These are phyloP conservation scores for Alternaria sp. DNA, from an alignment of 2,329 filamentous ascomycete species.

Conservation along the genomic window DNA sequence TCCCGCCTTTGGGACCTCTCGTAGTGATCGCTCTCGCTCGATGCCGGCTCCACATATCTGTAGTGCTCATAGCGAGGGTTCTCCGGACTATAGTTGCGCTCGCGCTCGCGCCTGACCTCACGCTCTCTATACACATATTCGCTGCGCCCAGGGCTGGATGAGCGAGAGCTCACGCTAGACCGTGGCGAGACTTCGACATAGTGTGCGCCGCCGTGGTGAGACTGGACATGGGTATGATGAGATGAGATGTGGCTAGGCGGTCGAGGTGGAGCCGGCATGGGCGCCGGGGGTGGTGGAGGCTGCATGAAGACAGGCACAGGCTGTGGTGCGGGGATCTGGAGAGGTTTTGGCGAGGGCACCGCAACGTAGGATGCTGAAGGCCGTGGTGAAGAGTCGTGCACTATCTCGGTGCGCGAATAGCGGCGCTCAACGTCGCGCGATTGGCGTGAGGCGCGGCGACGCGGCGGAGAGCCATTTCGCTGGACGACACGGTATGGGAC, in stretches of 20 bases:
- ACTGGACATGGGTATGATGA: constrained; percentile 22
- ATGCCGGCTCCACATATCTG: constrained; percentile 56
- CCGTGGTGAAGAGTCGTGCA: constrained; percentile 42
- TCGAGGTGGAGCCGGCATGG: constrained; percentile 41
- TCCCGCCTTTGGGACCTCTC: constrained; percentile 36
- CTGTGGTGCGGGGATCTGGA: constrained; percentile 52
- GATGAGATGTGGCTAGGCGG: constrained; percentile 32
- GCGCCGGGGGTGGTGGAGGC: constrained; percentile 44
- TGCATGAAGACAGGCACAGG: constrained; percentile 54
- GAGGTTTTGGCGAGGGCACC: constrained; percentile 44
- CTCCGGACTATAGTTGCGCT: constrained; percentile 48
- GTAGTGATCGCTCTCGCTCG: constrained; percentile 43
- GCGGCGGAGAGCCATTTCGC: constrained; percentile 42
- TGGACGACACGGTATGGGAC: constrained; percentile 51
- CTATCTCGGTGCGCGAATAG: constrained; percentile 45
- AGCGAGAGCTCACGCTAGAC: constrained; percentile 44
- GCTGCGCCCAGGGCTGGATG: constrained; percentile 43
- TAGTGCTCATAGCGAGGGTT: constrained; percentile 56
- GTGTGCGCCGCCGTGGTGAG: constrained; percentile 41
- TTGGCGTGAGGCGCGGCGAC: constrained; percentile 38
- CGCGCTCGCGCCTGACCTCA: constrained; percentile 55
- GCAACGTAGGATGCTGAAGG: constrained; percentile 44
- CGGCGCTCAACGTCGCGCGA: constrained; percentile 33
- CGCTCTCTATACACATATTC: constrained; percentile 57
- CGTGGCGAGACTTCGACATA: constrained; percentile 58